Evolutionary conservation across 2,329 filamentous ascomycete genomes (phyloP).

Genomic region (Ophioceras dolichostomum): DNA sequence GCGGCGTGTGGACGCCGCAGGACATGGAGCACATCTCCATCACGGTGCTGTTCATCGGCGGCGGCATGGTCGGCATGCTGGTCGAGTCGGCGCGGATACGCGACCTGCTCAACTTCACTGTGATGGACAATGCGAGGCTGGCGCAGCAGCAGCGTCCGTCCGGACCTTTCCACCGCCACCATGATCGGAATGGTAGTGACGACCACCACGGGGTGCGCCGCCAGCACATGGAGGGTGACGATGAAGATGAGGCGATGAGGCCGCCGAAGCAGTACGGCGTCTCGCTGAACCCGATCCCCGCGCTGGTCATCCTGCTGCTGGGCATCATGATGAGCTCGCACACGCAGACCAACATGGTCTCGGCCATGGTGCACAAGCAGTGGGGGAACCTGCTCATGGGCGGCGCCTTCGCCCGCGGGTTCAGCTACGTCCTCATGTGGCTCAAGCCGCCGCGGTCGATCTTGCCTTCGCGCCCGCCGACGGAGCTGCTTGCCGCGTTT

Average conservation of each 20-base stretch:
- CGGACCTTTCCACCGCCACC: too few relatives aligned
- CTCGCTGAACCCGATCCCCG: conserved; percentile 81
- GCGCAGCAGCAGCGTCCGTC: conserved; percentile 13
- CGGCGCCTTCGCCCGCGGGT: conserved; percentile 62
- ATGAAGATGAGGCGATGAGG: conserved; percentile 36
- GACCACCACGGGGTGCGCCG: neutral
- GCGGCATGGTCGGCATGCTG: conserved; percentile 77
- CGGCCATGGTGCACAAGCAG: conserved; percentile 85
- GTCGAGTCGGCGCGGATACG: conserved; percentile 64
- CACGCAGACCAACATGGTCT: conserved; percentile 71
- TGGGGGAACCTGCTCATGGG: conserved; percentile 81
- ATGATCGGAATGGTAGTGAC: neutral
- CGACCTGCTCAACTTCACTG: conserved; percentile 48
- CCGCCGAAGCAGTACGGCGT: conserved; percentile 57
- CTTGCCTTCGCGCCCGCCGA: conserved; percentile 74
- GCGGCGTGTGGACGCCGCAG: conserved; percentile 55
- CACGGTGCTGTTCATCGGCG: conserved; percentile 85
- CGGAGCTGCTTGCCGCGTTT: conserved; percentile 78
- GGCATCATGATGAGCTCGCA: conserved; percentile 95
- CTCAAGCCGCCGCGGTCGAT: conserved; percentile 70
- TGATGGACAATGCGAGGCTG: conserved; percentile 21
- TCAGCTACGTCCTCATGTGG: conserved; percentile 73
- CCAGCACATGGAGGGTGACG: conserved; percentile 27
- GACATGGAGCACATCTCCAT: conserved; percentile 92
- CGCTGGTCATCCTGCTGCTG: conserved; percentile 71